Evolutionary conservation across 2,329 filamentous ascomycete genomes (phyloP), one percentile per base, ranked within the genome.

Genomic region (Fusarium sp.): DNA sequence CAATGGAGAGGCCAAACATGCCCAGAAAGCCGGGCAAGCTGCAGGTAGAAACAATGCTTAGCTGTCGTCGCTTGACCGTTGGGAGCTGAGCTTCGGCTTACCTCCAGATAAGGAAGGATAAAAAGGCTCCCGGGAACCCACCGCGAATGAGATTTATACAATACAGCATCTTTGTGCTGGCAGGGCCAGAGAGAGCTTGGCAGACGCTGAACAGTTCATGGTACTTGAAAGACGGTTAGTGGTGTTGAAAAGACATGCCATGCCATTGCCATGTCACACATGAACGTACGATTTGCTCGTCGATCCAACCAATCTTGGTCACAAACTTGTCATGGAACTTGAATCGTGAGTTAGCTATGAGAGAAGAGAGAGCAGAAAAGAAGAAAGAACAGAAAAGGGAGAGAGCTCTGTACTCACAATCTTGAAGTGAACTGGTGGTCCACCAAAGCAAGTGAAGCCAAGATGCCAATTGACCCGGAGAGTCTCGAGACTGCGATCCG

Each of bases 161-260:
- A 57, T 89, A 91, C 0, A 85, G 71, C 84, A 92, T 88, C 70
- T 92, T 92, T 2, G 89, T 91, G 60, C 84, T 88, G 0, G 66
- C 88, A 0, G 89, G 89, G 0, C 89, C 89, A 0, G 85, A 86
- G 3, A 91, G 78, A 1, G 86, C 85, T 74, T 92, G 88, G 15
- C 82, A 84, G 41, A 92, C 75, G 23, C 85, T 87, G 72, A 92
- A 92, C 0, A 92, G 80, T 68, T 92, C 89, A 71, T 90, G 86
- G 72, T 88, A 91, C 85, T 89, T 41, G 3, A 3, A 14, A 0
- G 13, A 9, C 4, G 2, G 23, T 60, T 23, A 63, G n/a, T 17
- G 9, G 15, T 4, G 27, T 14, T 10, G 6, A 4, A 6, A 4
- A 6, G 4, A 1, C 7, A 3, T 29, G 3, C 6, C 7, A 3